These are phyloP conservation scores for Amanita jacksonii DNA, from an alignment of 768 basidiomycete genomes.

Conservation along the genomic window DNA sequence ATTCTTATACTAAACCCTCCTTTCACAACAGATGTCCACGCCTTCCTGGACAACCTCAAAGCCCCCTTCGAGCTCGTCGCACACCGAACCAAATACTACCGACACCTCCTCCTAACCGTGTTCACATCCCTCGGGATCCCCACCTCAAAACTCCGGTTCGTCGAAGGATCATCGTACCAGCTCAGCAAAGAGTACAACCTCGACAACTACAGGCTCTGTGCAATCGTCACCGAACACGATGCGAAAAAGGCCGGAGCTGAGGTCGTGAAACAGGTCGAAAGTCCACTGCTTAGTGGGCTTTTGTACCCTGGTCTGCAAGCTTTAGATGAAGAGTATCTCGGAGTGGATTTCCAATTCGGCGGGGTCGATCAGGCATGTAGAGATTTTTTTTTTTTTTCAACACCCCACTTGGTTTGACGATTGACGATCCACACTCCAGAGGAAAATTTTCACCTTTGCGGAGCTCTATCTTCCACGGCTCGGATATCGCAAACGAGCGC, in stretches of 20 bases:
- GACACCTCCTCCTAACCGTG: conserved; percentile 69
- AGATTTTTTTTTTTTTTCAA: no score
- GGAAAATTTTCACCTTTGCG: conserved; percentile 98
- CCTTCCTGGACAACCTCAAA: conserved; percentile 96
- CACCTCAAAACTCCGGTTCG: conserved; percentile 70
- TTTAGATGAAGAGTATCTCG: conserved; percentile 94
- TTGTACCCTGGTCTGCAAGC: conserved; percentile 97
- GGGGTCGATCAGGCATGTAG: conserved; percentile 91
- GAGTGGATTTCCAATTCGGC: conserved; percentile 95
- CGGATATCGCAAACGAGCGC: conserved; percentile 90
- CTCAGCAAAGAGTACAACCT: conserved; percentile 86
- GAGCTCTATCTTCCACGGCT: conserved; percentile 91
- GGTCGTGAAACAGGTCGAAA: conserved; percentile 96
- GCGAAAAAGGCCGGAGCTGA: conserved; percentile 98
- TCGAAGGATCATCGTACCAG: conserved; percentile 90
- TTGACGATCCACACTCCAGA: conserved; percentile 33
- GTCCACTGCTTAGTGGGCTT: conserved; percentile 81
- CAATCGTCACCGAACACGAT: conserved; percentile 92
- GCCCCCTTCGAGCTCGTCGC: conserved; percentile 88
- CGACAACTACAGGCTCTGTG: conserved; percentile 87
- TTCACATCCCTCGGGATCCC: conserved; percentile 89
- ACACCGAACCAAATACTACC: conserved; percentile 86
- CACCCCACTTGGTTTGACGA: no score
- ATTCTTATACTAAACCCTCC: neutral
- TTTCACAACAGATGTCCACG: conserved; percentile 70